Conservation (phyloP, 2,329 filamentous ascomycete genomes). For the Cordyceps cicadae region DNA sequence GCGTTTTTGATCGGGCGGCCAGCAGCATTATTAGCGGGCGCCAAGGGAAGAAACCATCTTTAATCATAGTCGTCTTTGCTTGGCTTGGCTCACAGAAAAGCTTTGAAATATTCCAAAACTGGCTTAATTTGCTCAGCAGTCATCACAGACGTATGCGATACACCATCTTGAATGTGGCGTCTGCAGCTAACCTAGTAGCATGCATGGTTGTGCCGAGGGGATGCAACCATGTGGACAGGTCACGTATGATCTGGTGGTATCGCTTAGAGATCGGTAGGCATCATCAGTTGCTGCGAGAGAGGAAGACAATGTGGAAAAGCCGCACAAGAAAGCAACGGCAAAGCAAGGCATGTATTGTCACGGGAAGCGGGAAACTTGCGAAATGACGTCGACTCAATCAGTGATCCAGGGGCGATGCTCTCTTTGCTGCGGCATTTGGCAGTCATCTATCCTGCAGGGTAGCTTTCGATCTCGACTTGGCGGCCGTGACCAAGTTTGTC, state of each 20-base stretch:
- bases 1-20: background rate
- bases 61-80: background rate
- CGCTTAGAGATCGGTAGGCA: too few relatives aligned
- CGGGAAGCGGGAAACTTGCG: background rate
- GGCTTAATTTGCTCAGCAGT: background rate
- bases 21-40: background rate
- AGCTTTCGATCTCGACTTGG: background rate
- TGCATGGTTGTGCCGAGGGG: background rate
- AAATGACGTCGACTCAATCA: background rate
- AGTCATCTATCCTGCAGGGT: background rate
- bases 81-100: background rate
- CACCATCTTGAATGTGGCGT: background rate
- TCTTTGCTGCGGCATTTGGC: background rate
- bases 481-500: constrained; percentile 1
- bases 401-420: background rate
- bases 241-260: background rate
- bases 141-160: background rate
- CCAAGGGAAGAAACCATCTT: background rate
- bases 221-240: constrained; percentile 8
- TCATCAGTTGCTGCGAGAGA: background rate
- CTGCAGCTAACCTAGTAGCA: background rate
- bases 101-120: background rate
- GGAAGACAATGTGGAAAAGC: background rate
- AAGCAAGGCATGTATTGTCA: background rate
- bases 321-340: background rate